Conservation (phyloP, 208 protist species). For the Acanthamoeba rhysodes region DNA sequence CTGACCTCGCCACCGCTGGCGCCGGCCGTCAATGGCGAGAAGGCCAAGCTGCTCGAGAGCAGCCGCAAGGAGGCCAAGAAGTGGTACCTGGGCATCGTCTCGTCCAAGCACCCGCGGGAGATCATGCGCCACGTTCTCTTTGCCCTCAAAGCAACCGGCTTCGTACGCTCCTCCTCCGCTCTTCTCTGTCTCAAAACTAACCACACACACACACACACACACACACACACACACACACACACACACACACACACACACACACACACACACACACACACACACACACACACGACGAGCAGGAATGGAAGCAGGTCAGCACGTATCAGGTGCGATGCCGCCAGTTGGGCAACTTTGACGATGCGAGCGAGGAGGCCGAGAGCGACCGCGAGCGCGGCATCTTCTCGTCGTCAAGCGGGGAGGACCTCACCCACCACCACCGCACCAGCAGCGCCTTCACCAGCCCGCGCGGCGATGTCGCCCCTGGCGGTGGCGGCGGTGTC, state of each 20-base stretch:
- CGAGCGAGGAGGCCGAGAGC: neutral
- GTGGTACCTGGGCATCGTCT: conserved; percentile 59
- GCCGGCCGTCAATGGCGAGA: conserved; percentile 36
- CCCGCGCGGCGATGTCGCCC: neutral
- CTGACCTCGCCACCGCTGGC: neutral
- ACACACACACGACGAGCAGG: neutral
- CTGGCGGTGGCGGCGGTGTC: neutral
- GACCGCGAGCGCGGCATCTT: neutral
- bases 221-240: too few species aligned
- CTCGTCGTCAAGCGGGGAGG: conserved; percentile 48
- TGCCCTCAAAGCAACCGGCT: conserved; percentile 36
- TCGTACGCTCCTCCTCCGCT: neutral
- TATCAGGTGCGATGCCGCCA: conserved; percentile 45
- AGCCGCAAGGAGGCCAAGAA: conserved; percentile 53
- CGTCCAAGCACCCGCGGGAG: conserved; percentile 17
- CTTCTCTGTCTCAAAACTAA: neutral
- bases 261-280: too few species aligned
- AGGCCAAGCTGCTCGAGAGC: conserved; percentile 49
- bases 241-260: too few species aligned
- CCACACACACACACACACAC: neutral
- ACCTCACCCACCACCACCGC: neutral
- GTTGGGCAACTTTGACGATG: conserved; percentile 1
- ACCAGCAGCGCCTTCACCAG: neutral
- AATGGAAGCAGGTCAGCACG: conserved; percentile 38
- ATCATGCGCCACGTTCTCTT: conserved; percentile 62